A percentile compares a stretch with the other conserved stretches of the same genome.
These are phyloP conservation scores for Candida freyschussii DNA, from an alignment of 1,139 yeast species.

Conservation along the genomic window DNA sequence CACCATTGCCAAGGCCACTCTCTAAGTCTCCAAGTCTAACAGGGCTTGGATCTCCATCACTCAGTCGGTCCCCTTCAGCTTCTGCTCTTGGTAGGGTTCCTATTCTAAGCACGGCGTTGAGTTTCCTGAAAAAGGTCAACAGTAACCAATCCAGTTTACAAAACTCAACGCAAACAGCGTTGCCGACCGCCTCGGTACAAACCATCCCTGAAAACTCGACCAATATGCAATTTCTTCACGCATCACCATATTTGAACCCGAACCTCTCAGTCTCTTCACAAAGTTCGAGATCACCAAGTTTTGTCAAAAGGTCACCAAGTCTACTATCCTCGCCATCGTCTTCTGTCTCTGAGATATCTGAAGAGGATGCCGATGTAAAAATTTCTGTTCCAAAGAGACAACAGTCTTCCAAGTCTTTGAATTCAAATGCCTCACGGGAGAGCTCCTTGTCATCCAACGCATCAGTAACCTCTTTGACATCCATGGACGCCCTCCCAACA, in stretches of 20 bases:
- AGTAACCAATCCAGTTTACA: constrained; percentile 8
- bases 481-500: constrained; percentile 29
- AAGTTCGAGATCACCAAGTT: constrained; percentile 9
- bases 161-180: constrained; percentile 7
- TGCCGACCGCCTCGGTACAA: constrained; percentile 8
- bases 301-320: constrained; percentile 7
- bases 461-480: constrained; percentile 13
- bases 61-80: constrained; percentile 32
- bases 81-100: constrained; percentile 27
- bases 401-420: constrained; percentile 6
- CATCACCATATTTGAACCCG: constrained; percentile 8
- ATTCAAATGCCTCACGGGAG: constrained; percentile 7
- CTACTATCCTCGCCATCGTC: constrained; percentile 18
- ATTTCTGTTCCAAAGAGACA: constrained; percentile 3
- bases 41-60: constrained; percentile 16
- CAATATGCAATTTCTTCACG: constrained; percentile 1
- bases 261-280: constrained; percentile 12
- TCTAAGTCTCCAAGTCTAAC: constrained; percentile 5
- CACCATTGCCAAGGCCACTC: constrained; percentile 1
- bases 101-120: constrained; percentile 27
- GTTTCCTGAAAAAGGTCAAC: constrained; percentile 27
- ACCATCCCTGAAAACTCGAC: constrained; percentile 5
- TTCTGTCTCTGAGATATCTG: constrained; percentile 22
- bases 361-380: constrained; percentile 15
- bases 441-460: constrained; percentile 16